Evolutionary conservation across 306 rosid species (phyloP).

Genomic region (Chamaecrista fasciculata): DNA sequence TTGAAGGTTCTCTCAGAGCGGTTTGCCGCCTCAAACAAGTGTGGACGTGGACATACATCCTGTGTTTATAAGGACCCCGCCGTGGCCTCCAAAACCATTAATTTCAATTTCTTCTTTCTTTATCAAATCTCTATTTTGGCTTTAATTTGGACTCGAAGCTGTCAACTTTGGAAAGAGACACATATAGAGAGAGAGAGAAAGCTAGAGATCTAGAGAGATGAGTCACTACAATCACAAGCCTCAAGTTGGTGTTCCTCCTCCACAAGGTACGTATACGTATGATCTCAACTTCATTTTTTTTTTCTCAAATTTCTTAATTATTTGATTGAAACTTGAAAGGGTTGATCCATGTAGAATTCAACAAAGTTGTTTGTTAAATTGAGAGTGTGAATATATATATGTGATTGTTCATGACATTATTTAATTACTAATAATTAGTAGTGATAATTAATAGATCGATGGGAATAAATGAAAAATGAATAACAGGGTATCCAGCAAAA

Average conservation of each 20-base stretch:
- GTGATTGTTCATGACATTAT: too few relatives aligned
- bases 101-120: not conserved
- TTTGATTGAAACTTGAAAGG: not conserved
- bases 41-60: too few relatives aligned
- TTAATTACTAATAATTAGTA: too few relatives aligned
- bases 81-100: not conserved
- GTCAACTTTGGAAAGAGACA: not conserved
- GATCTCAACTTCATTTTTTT: too few relatives aligned
- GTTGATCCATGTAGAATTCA: too few relatives aligned
- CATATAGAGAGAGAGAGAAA: too few relatives aligned
- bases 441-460: too few relatives aligned
- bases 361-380: not conserved
- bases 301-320: too few relatives aligned
- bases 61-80: too few relatives aligned
- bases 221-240: slow-evolving; percentile 56
- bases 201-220: slow-evolving; percentile 27
- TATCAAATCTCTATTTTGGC: not conserved
- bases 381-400: too few relatives aligned
- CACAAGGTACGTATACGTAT: slow-evolving; percentile 59
- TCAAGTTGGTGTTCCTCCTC: slow-evolving; percentile 53
- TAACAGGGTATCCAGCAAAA: slow-evolving; percentile 41
- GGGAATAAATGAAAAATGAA: not conserved
- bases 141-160: not conserved
- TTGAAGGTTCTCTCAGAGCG: not conserved
- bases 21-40: not conserved